Percentiles rank a stretch among this genome's conserved stretches.
Conservation (phyloP, 495 filamentous ascomycete genomes). For the Penicillium coffeae region DNA sequence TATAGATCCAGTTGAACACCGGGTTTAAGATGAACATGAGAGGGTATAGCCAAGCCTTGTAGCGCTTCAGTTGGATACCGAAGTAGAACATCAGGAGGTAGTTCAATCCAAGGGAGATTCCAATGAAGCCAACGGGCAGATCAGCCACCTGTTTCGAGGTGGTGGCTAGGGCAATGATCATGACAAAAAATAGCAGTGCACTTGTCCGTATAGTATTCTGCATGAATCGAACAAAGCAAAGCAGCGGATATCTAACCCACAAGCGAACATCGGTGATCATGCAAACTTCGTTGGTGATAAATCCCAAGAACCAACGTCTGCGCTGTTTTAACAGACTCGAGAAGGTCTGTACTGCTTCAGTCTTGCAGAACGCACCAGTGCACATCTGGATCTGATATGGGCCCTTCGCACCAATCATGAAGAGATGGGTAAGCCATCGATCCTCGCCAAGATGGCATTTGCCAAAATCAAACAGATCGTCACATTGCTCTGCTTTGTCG, state of each 20-base stretch:
- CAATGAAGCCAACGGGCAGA: constrained; percentile 91
- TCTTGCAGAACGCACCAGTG: constrained; percentile 97
- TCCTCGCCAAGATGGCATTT: constrained; percentile 97
- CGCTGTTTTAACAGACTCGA: constrained; percentile 87
- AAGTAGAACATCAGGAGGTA: constrained; percentile 98
- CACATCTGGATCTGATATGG: constrained; percentile 97
- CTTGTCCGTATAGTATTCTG: constrained; percentile 97
- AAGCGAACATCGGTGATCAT: constrained; percentile 94
- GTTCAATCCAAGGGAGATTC: constrained; percentile 90
- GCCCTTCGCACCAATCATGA: constrained; percentile 95
- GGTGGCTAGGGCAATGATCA: constrained; percentile 83
- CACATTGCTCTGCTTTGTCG: constrained; percentile 93
- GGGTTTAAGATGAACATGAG: constrained; percentile 95
- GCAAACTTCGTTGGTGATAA: constrained; percentile 97
- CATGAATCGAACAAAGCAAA: constrained; percentile 87
- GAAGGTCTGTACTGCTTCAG: constrained; percentile 91
- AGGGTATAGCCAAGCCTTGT: constrained; percentile 91
- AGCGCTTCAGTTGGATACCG: constrained; percentile 77
- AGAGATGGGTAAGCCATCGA: constrained; percentile 95
- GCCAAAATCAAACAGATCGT: constrained; percentile 94
- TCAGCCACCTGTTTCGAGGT: constrained; percentile 73
- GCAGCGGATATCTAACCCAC: constrained; percentile 86
- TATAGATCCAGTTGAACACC: constrained; percentile 98
- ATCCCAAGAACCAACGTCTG: constrained; percentile 94
- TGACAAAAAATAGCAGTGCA: constrained; percentile 90